Evolutionary conservation across 2,329 filamentous ascomycete species (phyloP).

Genomic region (Anthostomella pinea): DNA sequence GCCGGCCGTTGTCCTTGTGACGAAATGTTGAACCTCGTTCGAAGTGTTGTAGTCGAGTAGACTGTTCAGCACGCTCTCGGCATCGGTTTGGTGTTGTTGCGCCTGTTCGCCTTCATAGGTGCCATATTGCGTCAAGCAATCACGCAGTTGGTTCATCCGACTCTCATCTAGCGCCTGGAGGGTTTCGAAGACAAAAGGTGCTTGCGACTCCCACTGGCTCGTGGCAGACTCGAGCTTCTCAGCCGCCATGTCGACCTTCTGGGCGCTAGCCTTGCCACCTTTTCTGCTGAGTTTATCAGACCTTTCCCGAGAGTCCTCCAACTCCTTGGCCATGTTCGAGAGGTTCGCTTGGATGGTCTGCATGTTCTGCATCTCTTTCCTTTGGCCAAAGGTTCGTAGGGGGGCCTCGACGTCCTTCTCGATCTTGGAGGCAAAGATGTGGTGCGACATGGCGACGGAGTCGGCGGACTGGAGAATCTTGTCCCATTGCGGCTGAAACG

Average conservation of each 20-base stretch:
- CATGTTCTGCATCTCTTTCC: slow-evolving; percentile 78
- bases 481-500: slow-evolving; percentile 89
- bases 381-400: slow-evolving; percentile 70
- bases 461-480: slow-evolving; percentile 79
- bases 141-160: slow-evolving; percentile 83
- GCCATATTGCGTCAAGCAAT: slow-evolving; percentile 86
- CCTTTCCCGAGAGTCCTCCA: slow-evolving; percentile 81
- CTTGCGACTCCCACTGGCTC: slow-evolving; percentile 88
- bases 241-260: slow-evolving; percentile 73
- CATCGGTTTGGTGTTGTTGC: slow-evolving; percentile 69
- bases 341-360: slow-evolving; percentile 80
- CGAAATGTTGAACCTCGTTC: slow-evolving; percentile 79
- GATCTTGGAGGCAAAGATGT: slow-evolving; percentile 74
- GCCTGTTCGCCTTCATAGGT: slow-evolving; percentile 89
- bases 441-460: slow-evolving; percentile 78
- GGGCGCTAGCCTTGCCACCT: slow-evolving; percentile 70
- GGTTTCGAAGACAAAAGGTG: slow-evolving; percentile 91
- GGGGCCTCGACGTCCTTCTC: slow-evolving; percentile 85
- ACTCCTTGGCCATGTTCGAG: slow-evolving; percentile 73
- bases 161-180: slow-evolving; percentile 89
- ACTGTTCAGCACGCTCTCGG: slow-evolving; percentile 76
- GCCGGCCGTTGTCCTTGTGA: slow-evolving; percentile 42
- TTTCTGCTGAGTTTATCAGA: slow-evolving; percentile 81
- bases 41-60: slow-evolving; percentile 84
- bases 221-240: slow-evolving; percentile 73